These are phyloP conservation scores for Zelopaecilomyces penicillatus DNA, from an alignment of 2,329 filamentous ascomycete species.

Conservation along the genomic window DNA sequence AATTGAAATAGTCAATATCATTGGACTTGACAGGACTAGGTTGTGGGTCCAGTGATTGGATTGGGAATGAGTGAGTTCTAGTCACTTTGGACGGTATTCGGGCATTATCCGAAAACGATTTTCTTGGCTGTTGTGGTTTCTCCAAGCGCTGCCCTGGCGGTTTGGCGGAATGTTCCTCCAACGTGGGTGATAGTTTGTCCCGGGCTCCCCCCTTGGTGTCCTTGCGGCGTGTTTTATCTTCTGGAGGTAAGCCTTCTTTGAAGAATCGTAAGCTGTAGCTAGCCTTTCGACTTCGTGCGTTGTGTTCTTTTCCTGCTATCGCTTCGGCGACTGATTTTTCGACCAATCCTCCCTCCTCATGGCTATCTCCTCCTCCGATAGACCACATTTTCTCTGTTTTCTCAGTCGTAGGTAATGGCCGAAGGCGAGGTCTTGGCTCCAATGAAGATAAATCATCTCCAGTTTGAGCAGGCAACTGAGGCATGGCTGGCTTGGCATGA, in stretches of 20 bases:
- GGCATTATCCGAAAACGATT: background rate
- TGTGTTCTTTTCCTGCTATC: conserved; percentile 52
- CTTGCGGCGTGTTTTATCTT: conserved; percentile 47
- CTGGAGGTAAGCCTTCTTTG: conserved; percentile 53
- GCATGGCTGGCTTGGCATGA: conserved; percentile 11
- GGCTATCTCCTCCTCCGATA: conserved; percentile 44
- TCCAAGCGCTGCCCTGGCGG: background rate
- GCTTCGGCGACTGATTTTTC: conserved; percentile 58
- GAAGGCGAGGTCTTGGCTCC: conserved; percentile 3
- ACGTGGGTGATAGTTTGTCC: conserved; percentile 33
- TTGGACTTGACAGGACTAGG: background rate
- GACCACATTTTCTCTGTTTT: conserved; percentile 59
- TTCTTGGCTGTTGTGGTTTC: background rate
- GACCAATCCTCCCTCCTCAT: conserved; percentile 47
- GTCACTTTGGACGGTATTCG: background rate
- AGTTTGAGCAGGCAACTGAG: conserved; percentile 7
- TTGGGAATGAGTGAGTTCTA: conserved; percentile 3
- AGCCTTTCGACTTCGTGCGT: conserved; percentile 57
- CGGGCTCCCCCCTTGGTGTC: conserved; percentile 31
- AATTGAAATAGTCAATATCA: conserved; percentile 11
- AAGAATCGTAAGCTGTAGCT: conserved; percentile 61
- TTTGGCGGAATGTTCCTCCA: conserved; percentile 20
- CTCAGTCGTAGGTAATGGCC: conserved; percentile 29
- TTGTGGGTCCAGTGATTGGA: background rate
- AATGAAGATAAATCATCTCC: conserved; percentile 9